Evolutionary conservation across 371 early-diverging fungal genomes (phyloP).

Genomic region (Agmasoma carcini): DNA sequence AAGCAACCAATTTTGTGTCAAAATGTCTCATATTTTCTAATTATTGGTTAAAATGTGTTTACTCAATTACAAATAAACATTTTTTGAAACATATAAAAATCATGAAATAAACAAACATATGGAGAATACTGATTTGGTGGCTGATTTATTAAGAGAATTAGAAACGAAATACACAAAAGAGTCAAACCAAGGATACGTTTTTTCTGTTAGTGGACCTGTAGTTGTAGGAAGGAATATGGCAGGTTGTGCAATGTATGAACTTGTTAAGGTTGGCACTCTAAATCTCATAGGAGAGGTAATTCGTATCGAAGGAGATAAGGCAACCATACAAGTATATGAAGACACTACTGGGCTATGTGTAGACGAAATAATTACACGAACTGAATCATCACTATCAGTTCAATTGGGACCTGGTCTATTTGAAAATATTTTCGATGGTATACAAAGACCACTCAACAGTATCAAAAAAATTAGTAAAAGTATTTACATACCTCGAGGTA

Average conservation of each 20-base stretch:
- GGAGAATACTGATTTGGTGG: too few relatives aligned
- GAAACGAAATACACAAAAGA: slow-evolving; percentile 55
- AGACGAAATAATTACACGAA: slow-evolving; percentile 88
- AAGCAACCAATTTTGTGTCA: too few relatives aligned
- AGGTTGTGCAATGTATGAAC: slow-evolving; percentile 96
- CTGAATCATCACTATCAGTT: slow-evolving; percentile 90
- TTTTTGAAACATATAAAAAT: too few relatives aligned
- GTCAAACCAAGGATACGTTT: slow-evolving; percentile 72
- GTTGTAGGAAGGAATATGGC: slow-evolving; percentile 93
- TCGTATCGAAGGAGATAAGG: slow-evolving; percentile 90
- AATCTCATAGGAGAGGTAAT: slow-evolving; percentile 98
- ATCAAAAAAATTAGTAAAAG: slow-evolving; percentile 77
- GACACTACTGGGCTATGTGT: slow-evolving; percentile 96
- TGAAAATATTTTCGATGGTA: slow-evolving; percentile 97
- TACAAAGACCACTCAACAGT: slow-evolving; percentile 90
- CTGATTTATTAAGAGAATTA: slow-evolving; percentile 31
- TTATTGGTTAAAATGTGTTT: too few relatives aligned
- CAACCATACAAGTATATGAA: slow-evolving; percentile 98
- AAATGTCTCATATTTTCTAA: too few relatives aligned
- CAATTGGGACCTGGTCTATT: slow-evolving; percentile 97
- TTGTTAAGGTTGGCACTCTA: slow-evolving; percentile 92
- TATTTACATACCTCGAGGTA: slow-evolving; percentile 97
- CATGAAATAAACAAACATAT: too few relatives aligned
- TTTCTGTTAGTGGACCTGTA: slow-evolving; percentile 94
- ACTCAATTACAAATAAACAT: too few relatives aligned